Base-by-base conservation (phyloP, 2,329 filamentous ascomycete genomes). In the Fusarium compactum region DNA sequence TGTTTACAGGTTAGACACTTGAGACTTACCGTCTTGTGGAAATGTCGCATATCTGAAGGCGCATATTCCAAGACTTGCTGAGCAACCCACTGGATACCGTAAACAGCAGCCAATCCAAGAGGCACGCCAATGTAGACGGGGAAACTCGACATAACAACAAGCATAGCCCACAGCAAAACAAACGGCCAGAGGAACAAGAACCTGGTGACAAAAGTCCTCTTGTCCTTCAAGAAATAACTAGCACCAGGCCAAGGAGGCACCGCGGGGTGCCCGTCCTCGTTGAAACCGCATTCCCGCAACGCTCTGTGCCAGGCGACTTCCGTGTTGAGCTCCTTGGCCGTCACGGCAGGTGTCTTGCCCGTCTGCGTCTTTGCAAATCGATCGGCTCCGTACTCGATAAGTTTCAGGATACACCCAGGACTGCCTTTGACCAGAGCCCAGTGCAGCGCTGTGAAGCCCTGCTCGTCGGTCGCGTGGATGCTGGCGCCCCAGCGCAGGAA, bases 361-460 rank as follows among this genome's bases (percentile, higher is more conserved):
- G 94, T 92, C 57, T 90, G 87, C 29, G 95, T 98, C 82, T 94
- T 92, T 40, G 92, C 94, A 78, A 97, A 98, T 47, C 96, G 89
- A 81, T 99, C 96, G 27, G 95, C 91, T 48, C 96, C 97, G 79
- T 98, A 98, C 83, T 99, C 96, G 73, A 99, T 88, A 46, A 99
- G 85, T 81, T 98, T 98, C 78, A 97, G 90, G 69, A 99, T 92
- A 78, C 95, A 98, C 14, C 90, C 90, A 65, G 93, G 89, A 51
- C 92, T 96, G 15, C 97, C 96, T 81, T 97, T 97, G 38, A 99
- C 96, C 48, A 99, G 84, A 1, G 94, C 95, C 96, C 96, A 99
- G 78, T 99, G 96, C 72, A 99, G 83, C 6, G 96, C 94, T 0
- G 95, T 97, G 79, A 98, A 96, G 29, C 95, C 95, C 73, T 95